These are phyloP conservation scores for Chrysanthemum lavandulifolium DNA, from an alignment of 129 eudicot genomes.

Conservation along the genomic window DNA sequence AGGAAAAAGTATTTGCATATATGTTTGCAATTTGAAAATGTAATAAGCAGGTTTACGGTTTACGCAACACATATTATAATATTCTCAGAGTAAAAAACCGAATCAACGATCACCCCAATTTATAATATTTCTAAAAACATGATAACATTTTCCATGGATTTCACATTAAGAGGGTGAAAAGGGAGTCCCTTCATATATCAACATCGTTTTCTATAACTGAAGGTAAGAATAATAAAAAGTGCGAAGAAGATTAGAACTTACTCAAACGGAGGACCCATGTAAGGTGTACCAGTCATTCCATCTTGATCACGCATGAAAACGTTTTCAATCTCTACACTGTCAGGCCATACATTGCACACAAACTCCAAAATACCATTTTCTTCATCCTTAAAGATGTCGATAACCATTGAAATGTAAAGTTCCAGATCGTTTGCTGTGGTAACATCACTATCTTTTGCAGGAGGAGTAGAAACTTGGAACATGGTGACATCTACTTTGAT, in stretches of 20 bases:
- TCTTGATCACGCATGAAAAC: constrained; percentile 52
- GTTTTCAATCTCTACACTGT: constrained; percentile 58
- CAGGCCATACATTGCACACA: constrained; percentile 90
- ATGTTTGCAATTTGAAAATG: background rate
- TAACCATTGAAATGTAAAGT: constrained; percentile 63
- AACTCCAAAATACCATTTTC: constrained; percentile 55
- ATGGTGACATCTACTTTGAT: constrained; percentile 84
- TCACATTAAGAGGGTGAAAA: background rate
- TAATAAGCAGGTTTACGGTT: background rate
- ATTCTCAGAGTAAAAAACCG: too few species aligned
- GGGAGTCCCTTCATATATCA: background rate
- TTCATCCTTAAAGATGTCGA: constrained; percentile 62
- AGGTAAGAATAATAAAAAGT: background rate
- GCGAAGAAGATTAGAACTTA: constrained; percentile 33
- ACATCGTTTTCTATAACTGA: background rate
- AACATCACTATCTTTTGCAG: constrained; percentile 36
- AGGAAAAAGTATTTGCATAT: background rate
- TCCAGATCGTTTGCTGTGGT: constrained; percentile 48
- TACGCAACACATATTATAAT: too few species aligned
- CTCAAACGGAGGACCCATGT: constrained; percentile 75
- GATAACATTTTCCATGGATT: background rate
- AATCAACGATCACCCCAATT: background rate
- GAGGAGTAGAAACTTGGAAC: constrained; percentile 65
- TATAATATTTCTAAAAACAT: background rate
- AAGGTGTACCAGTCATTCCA: constrained; percentile 52